Conservation (phyloP, 2,329 filamentous ascomycete species). For the Colletotrichum sp. region DNA sequence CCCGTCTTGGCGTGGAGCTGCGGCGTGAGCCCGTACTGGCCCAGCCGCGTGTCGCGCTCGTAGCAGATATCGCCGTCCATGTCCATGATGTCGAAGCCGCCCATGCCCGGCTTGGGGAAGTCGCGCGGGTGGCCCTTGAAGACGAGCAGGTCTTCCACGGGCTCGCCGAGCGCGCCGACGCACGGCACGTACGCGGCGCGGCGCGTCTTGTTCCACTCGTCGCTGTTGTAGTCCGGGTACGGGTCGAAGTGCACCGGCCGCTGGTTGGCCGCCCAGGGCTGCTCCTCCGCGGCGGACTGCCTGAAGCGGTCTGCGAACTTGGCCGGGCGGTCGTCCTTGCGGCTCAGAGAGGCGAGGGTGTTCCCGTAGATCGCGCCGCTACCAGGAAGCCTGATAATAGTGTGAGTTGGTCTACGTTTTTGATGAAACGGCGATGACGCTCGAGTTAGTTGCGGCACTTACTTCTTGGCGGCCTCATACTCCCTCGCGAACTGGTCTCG, state of each 20-base stretch:
- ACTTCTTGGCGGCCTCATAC: constrained; percentile 47
- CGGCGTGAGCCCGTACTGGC: constrained; percentile 65
- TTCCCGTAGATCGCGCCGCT: constrained; percentile 63
- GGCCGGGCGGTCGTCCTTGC: constrained; percentile 41
- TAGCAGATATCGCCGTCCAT: constrained; percentile 71
- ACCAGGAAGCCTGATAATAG: constrained; percentile 40
- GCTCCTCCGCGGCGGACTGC: constrained; percentile 22
- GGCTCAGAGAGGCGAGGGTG: constrained; percentile 53
- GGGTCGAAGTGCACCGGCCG: constrained; percentile 67
- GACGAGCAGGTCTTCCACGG: constrained; percentile 65
- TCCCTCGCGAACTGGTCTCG: constrained; percentile 33
- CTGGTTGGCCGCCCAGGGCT: constrained; percentile 41
- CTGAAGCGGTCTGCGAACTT: constrained; percentile 26
- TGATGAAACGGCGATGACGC: constrained; percentile 11
- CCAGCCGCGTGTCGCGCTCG: constrained; percentile 72
- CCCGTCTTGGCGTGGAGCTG: constrained; percentile 48
- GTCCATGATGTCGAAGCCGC: constrained; percentile 64
- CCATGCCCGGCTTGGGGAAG: constrained; percentile 67
- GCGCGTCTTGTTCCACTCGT: constrained; percentile 61
- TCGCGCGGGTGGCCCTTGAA: constrained; percentile 65
- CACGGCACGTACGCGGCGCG: constrained; percentile 68
- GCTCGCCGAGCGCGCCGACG: constrained; percentile 65
- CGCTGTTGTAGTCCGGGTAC: constrained; percentile 73
- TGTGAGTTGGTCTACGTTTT: background rate
- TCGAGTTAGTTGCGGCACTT: constrained; percentile 28